Conservation (phyloP, 2,329 filamentous ascomycete genomes). For the Aureobasidium vineae region DNA sequence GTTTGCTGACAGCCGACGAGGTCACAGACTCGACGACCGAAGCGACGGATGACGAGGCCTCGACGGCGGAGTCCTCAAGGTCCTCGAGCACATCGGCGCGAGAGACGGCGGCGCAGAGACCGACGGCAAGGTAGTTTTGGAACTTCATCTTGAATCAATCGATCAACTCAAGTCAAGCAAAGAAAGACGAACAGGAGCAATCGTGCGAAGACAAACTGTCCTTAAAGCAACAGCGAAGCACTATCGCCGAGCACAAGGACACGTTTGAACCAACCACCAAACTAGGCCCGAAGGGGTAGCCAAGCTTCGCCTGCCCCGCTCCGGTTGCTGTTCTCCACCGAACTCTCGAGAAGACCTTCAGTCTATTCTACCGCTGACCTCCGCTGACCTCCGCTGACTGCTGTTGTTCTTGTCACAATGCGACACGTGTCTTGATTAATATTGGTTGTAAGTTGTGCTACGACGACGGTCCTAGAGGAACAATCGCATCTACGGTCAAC, state of each 20-base stretch:
- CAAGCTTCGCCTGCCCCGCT: constrained; percentile 15
- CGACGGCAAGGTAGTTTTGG: constrained; percentile 71
- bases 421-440: not conserved
- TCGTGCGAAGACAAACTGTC: not conserved
- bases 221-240: constrained; percentile 12
- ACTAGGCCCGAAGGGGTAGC: not conserved
- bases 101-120: constrained; percentile 67
- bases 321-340: not conserved
- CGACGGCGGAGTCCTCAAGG: constrained; percentile 52
- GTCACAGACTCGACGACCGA: constrained; percentile 54
- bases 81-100: constrained; percentile 69
- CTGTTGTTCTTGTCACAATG: not conserved
- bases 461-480: not conserved
- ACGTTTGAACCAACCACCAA: constrained; percentile 3
- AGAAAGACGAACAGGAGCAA: not conserved
- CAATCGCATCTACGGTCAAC: not conserved
- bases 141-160: constrained; percentile 69
- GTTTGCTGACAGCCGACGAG: constrained; percentile 62
- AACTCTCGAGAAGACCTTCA: constrained; percentile 12
- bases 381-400: not conserved
- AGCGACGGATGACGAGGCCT: constrained; percentile 45
- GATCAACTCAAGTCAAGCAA: constrained; percentile 18
- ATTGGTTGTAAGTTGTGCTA: not conserved
- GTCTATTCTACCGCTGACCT: constrained; percentile 8
- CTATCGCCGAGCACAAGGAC: constrained; percentile 20